Evolutionary conservation across 2,329 filamentous ascomycete species (phyloP), one percentile per base, ranked within the genome.

Genomic region (Phialemoniopsis sp.): DNA sequence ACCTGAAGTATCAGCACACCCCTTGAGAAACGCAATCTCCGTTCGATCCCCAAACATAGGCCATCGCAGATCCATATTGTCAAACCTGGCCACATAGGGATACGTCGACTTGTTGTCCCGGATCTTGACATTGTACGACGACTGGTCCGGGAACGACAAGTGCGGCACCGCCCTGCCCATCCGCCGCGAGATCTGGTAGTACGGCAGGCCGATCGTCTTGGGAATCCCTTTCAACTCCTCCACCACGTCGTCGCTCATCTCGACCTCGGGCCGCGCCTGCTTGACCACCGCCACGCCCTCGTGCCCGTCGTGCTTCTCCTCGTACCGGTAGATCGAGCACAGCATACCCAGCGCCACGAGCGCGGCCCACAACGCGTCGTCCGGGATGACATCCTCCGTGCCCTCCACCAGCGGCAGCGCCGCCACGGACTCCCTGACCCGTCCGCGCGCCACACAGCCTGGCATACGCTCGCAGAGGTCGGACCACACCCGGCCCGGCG

Each of bases 1-100:
- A 64, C 62, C 63, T 32, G 63, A 63, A 4, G 69, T 73, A 14
- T 71, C 69, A 0, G 70, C 68, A 28, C 64, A 68, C 3, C 69
- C 69, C 37, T 72, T 73, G 4, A 75, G 57, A 38, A 76, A 76
- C 4, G 72, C 66, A 9, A 72, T 65, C 48, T 76, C 72, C 0
- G 70, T 66, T 15, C 62, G 59, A 45, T 76, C 71, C 12, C 72
- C 69, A 37, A 76, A 76, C 55, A 75, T 68, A 2, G 72, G 67
- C 73, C 73, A 76, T 30, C 72, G 58, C 13, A 76, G 57, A 32
- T 76, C 72, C 13, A 64, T 76, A 37, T 77, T 76, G 36, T 76
- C 70, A 36, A 73, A 72, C 1, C 72, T 58, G 1, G 64, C 70
- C 0, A 74, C 57, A 39, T 76, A 78, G 3, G 73, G 73, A 32